These are phyloP conservation scores for Epichloe elymi DNA, from an alignment of 2,329 filamentous ascomycete genomes.

Conservation along the genomic window DNA sequence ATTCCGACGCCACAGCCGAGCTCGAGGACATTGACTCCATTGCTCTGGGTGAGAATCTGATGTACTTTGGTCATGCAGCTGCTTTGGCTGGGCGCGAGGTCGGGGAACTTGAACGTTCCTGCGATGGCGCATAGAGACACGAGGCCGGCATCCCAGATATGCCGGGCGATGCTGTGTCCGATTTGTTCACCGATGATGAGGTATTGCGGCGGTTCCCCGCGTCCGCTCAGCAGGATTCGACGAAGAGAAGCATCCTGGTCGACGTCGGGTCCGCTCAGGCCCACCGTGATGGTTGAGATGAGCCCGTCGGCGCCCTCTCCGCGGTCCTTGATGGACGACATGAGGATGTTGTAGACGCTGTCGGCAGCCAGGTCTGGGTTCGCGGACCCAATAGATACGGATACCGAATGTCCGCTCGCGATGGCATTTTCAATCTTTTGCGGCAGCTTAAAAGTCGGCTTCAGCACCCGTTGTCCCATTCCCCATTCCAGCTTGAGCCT, in stretches of 20 bases:
- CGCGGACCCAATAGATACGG: constrained; percentile 16
- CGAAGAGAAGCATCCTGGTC: constrained; percentile 17
- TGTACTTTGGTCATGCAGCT: constrained; percentile 19
- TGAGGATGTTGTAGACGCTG: constrained; percentile 14
- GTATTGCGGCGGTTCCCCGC: constrained; percentile 11
- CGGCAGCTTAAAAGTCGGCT: constrained; percentile 19
- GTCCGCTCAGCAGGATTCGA: constrained; percentile 16
- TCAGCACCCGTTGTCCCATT: constrained; percentile 27
- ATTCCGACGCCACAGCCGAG: constrained; percentile 45
- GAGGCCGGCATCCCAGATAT: constrained; percentile 46
- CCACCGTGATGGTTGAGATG: constrained; percentile 31
- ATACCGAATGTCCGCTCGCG: constrained; percentile 12
- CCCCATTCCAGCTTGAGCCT: constrained; percentile 18
- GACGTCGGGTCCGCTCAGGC: constrained; percentile 14
- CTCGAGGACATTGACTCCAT: constrained; percentile 33
- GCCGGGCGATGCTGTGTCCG: constrained; percentile 45
- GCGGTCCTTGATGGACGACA: constrained; percentile 9
- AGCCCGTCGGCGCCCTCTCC: constrained; percentile 18
- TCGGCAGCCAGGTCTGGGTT: constrained; percentile 14
- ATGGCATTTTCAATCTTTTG: constrained; percentile 14
- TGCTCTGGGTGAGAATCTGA: constrained; percentile 14
- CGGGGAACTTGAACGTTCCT: constrained; percentile 15
- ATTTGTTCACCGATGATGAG: constrained; percentile 41
- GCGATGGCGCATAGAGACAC: constrained; percentile 25
- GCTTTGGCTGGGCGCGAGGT: constrained; percentile 14